Percentiles rank a stretch among this genome's conserved stretches.
Conservation (phyloP, 768 basidiomycete genomes). For the Tylopilus subfusipes region DNA sequence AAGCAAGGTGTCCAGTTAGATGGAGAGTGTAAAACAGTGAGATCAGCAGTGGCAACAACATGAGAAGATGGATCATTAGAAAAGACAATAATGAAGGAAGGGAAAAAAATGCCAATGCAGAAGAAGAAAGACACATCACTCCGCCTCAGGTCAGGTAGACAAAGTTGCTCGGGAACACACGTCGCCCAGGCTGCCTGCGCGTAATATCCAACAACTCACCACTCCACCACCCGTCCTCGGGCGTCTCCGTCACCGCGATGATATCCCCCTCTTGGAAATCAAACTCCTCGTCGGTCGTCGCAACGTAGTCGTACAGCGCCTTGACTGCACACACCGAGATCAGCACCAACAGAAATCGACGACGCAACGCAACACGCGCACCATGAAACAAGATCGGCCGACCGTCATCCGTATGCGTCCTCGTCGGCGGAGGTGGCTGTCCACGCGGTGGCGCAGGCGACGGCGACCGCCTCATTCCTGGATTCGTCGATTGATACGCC, state of each 20-base stretch:
- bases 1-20: no score
- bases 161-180: constrained; percentile 89
- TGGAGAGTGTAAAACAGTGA: no score
- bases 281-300: constrained; percentile 89
- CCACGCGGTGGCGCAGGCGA: constrained; percentile 43
- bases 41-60: neutral
- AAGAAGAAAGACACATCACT: neutral
- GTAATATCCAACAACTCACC: constrained; percentile 81
- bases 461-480: constrained; percentile 44
- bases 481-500: constrained; percentile 44
- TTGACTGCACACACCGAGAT: constrained; percentile 51
- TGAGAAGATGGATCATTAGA: no score
- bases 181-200: constrained; percentile 63
- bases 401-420: constrained; percentile 80
- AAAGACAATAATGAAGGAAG: neutral
- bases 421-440: constrained; percentile 49
- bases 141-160: constrained; percentile 64
- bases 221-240: constrained; percentile 98
- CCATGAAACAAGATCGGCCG: constrained; percentile 85
- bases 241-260: constrained; percentile 90
- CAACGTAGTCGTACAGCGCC: constrained; percentile 83
- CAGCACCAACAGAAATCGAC: neutral
- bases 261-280: constrained; percentile 95
- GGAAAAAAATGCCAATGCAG: neutral
- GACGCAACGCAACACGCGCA: constrained; percentile 22